phyloP scores from a whole-genome alignment of 2,329 filamentous ascomycete species.

The Aquanectria penicillioides region DNA sequence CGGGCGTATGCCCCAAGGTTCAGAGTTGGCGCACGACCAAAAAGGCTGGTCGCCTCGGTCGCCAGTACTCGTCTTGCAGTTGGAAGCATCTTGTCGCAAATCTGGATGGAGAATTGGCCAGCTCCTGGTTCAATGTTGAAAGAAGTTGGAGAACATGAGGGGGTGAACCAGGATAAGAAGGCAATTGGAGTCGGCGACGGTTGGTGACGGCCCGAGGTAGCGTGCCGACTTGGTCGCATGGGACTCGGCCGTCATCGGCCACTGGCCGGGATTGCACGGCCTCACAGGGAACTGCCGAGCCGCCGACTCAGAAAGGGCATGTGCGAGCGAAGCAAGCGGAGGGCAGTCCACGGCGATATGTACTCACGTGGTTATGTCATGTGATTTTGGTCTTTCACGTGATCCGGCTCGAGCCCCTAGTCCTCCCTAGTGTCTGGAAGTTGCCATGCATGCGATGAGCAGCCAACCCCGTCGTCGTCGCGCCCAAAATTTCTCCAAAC shows the following conservation, averaged over 20 bases:
- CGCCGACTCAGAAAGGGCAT: constrained; percentile 27
- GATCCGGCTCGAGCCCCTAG: background rate
- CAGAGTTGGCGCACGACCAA: constrained; percentile 38
- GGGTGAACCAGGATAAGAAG: constrained; percentile 8
- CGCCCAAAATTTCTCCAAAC: constrained; percentile 54
- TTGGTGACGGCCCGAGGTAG: constrained; percentile 53
- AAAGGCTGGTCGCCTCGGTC: constrained; percentile 39
- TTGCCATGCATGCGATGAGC: constrained; percentile 16
- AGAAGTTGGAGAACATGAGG: constrained; percentile 12
- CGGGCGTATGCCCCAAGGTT: constrained; percentile 45
- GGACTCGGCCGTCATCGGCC: constrained; percentile 41
- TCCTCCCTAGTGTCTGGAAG: background rate
- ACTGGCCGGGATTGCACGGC: constrained; percentile 37
- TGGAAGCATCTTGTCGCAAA: constrained; percentile 43
- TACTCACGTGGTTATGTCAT: constrained; percentile 16
- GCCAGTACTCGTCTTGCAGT: constrained; percentile 42
- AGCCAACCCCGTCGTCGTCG: constrained; percentile 39
- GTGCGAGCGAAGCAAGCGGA: constrained; percentile 9
- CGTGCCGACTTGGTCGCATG: constrained; percentile 27
- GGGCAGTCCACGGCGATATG: background rate
- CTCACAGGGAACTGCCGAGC: constrained; percentile 35
- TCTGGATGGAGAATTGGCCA: constrained; percentile 25
- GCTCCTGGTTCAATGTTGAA: constrained; percentile 23
- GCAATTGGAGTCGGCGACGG: constrained; percentile 41
- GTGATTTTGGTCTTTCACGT: background rate